A percentile compares a stretch with the other conserved stretches of the same genome.
Conservation (phyloP, 306 rosid genomes). For the Crotalaria pallida region DNA sequence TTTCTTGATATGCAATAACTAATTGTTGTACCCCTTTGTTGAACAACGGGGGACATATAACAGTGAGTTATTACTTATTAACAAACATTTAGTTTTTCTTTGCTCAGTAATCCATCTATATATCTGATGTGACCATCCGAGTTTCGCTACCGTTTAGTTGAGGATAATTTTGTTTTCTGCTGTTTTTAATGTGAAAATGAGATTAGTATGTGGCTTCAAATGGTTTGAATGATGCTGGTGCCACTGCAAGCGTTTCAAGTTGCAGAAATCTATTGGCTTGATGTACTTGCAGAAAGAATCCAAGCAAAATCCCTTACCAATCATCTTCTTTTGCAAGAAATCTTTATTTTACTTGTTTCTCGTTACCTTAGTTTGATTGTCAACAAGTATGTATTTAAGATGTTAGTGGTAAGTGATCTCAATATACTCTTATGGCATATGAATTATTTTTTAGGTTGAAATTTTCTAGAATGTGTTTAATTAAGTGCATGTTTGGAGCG, state of each 20-base stretch:
- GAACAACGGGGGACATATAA: background rate
- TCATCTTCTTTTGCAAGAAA: conserved; percentile 8
- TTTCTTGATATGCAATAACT: background rate
- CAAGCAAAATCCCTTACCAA: conserved; percentile 34
- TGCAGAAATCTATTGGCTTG: conserved; percentile 54
- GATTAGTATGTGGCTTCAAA: conserved; percentile 43
- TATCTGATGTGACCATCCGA: background rate
- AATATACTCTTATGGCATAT: no score
- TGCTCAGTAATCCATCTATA: conserved; percentile 28
- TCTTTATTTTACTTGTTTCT: background rate
- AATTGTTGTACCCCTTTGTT: background rate
- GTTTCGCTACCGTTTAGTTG: background rate
- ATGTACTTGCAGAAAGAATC: conserved; percentile 51
- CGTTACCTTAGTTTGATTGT: conserved; percentile 14
- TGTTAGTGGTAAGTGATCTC: no score
- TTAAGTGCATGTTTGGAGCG: no score
- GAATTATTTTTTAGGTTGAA: no score
- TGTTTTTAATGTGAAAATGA: background rate
- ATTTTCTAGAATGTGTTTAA: no score
- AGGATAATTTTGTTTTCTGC: conserved; percentile 5
- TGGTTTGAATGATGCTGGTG: conserved; percentile 45
- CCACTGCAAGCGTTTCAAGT: conserved; percentile 57
- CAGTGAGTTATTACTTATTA: background rate
- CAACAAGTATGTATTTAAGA: no score
- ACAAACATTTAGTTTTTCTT: background rate